Percentiles rank a stretch among this genome's conserved stretches.
phyloP scores from a whole-genome alignment of 495 filamentous ascomycete species.

The Penicillium verhagenii region DNA sequence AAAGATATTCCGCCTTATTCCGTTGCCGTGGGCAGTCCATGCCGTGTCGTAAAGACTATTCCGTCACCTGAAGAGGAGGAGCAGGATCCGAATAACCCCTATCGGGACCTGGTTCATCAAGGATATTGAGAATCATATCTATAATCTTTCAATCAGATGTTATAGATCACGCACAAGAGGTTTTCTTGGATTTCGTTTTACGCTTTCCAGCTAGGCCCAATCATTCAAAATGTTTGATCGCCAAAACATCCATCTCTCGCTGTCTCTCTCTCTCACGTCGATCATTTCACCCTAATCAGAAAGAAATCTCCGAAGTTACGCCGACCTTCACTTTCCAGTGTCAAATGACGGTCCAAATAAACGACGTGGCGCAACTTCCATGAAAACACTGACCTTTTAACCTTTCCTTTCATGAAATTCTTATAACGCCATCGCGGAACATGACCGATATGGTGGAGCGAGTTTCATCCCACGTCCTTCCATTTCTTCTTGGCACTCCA shows the following conservation, averaged over 20 bases:
- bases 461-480: not conserved
- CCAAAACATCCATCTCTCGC: too few relatives aligned
- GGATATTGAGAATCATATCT: not conserved
- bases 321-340: not conserved
- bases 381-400: not conserved
- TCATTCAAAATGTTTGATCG: too few relatives aligned
- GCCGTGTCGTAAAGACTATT: slow-evolving; percentile 18
- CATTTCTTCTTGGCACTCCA: not conserved
- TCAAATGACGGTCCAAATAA: not conserved
- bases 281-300: not conserved
- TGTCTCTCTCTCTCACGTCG: too few relatives aligned
- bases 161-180: too few relatives aligned
- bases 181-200: too few relatives aligned
- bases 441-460: not conserved
- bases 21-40: slow-evolving; percentile 38
- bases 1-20: slow-evolving; percentile 40
- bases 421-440: not conserved
- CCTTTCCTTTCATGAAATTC: not conserved
- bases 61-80: slow-evolving; percentile 21
- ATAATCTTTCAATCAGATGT: too few relatives aligned
- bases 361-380: not conserved
- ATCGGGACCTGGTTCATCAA: slow-evolving; percentile 8
- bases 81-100: slow-evolving; percentile 17
- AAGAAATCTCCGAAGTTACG: not conserved
- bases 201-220: too few relatives aligned